Evolutionary conservation across 2,329 filamentous ascomycete species (phyloP).

Genomic region (Geosmithia putterillii): DNA sequence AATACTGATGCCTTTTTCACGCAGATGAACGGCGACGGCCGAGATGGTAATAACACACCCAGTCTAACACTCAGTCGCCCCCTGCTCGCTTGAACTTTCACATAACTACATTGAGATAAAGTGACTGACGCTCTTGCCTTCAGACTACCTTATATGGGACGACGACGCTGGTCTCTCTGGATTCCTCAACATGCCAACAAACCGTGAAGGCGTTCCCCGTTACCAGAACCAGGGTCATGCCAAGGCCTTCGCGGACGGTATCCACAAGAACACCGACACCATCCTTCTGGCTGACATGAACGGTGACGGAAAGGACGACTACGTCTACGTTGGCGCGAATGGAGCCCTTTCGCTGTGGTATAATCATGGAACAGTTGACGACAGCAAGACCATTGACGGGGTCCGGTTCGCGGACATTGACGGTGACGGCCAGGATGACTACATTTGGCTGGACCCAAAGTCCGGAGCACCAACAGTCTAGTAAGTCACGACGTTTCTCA

Average conservation of each 20-base stretch:
- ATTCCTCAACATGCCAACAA: constrained; percentile 6
- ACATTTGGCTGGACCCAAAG: constrained; percentile 7
- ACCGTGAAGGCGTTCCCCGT: constrained; percentile 6
- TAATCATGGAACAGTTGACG: constrained; percentile 3
- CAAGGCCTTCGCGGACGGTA: constrained; percentile 4
- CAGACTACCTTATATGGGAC: constrained; percentile 9
- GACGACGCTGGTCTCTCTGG: constrained; percentile 6
- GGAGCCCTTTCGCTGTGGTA: neutral
- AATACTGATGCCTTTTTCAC: neutral
- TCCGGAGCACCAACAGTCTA: constrained; percentile 3
- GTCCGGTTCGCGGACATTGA: constrained; percentile 7
- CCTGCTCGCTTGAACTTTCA: neutral
- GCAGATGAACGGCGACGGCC: constrained; percentile 5
- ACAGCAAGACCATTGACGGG: constrained; percentile 7
- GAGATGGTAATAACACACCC: constrained; percentile 5
- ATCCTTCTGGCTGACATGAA: constrained; percentile 8
- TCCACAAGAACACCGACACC: constrained; percentile 2
- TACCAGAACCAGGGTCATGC: constrained; percentile 6
- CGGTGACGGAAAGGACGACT: neutral
- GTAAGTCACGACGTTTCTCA: constrained; percentile 2
- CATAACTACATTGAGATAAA: no score
- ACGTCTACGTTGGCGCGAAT: neutral
- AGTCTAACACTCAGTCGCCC: no score
- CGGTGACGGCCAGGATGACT: constrained; percentile 7
- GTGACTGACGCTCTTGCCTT: neutral